These are phyloP conservation scores for Citrus mangshanensis DNA, from an alignment of 345 rosid species.

Conservation along the genomic window DNA sequence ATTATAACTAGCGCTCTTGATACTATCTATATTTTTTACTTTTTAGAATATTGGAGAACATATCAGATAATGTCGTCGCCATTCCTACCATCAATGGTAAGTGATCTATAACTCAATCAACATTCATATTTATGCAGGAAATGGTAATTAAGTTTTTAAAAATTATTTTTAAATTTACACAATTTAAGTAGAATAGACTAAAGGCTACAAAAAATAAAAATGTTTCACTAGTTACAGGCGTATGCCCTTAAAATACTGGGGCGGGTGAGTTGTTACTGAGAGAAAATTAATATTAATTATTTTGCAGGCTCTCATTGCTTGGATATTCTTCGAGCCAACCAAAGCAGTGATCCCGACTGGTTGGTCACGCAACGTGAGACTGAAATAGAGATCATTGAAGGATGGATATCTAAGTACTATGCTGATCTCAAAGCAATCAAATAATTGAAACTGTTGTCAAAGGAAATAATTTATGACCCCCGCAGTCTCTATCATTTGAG, in stretches of 20 bases:
- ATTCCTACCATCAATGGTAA: slow-evolving; percentile 33
- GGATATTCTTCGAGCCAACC: slow-evolving; percentile 22
- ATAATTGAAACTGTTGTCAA: too few relatives aligned
- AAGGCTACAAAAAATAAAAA: too few relatives aligned
- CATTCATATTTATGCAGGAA: not conserved
- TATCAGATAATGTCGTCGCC: slow-evolving; percentile 37
- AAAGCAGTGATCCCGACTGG: slow-evolving; percentile 30
- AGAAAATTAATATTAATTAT: not conserved
- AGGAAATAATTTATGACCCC: too few relatives aligned
- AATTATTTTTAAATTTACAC: not conserved
- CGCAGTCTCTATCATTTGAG: too few relatives aligned
- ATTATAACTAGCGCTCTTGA: not conserved
- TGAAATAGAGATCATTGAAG: slow-evolving; percentile 21
- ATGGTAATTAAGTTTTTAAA: not conserved
- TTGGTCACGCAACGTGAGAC: slow-evolving; percentile 26
- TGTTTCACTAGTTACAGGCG: not conserved
- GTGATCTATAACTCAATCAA: not conserved
- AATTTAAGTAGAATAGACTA: too few relatives aligned
- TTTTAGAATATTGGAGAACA: slow-evolving; percentile 38
- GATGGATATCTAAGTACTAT: slow-evolving; percentile 22
- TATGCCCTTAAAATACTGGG: not conserved
- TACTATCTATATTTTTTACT: not conserved
- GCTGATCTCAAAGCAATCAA: too few relatives aligned
- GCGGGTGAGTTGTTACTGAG: not conserved
- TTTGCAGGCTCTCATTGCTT: slow-evolving; percentile 35